These are phyloP conservation scores for Scleromitrula shiraiana DNA, from an alignment of 2,329 filamentous ascomycete genomes.

Conservation along the genomic window DNA sequence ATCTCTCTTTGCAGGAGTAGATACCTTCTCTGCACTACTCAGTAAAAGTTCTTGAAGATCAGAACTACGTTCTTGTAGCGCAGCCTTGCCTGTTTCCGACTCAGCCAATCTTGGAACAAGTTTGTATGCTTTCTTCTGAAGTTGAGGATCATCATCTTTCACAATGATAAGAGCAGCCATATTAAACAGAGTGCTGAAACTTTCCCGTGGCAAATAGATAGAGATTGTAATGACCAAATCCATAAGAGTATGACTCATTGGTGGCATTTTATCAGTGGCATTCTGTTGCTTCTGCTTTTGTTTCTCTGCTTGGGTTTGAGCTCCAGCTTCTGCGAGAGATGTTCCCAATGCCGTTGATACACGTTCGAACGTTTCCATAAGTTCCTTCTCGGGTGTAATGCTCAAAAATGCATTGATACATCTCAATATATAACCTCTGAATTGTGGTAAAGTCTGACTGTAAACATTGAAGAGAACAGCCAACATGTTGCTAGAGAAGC, in stretches of 20 bases:
- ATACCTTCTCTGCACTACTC: slow-evolving; percentile 72
- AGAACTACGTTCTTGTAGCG: slow-evolving; percentile 63
- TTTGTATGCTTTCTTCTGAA: slow-evolving; percentile 99
- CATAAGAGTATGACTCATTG: slow-evolving; percentile 90
- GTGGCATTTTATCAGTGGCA: slow-evolving; percentile 67
- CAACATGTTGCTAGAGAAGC: slow-evolving; percentile 78
- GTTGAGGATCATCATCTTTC: slow-evolving; percentile 74
- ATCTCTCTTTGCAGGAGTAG: slow-evolving; percentile 78
- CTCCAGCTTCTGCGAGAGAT: slow-evolving; percentile 51
- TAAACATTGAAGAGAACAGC: slow-evolving; percentile 99
- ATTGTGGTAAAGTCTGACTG: slow-evolving; percentile 89
- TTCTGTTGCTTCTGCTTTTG: slow-evolving; percentile 52
- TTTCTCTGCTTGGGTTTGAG: slow-evolving; percentile 56
- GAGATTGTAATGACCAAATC: slow-evolving; percentile 95
- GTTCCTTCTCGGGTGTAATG: slow-evolving; percentile 69
- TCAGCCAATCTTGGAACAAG: slow-evolving; percentile 84
- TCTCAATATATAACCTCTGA: slow-evolving; percentile 80
- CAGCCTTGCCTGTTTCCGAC: slow-evolving; percentile 68
- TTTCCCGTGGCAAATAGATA: slow-evolving; percentile 80
- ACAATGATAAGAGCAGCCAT: slow-evolving; percentile 79
- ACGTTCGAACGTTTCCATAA: slow-evolving; percentile 80
- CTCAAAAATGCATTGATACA: slow-evolving; percentile 94
- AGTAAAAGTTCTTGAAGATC: slow-evolving; percentile 81
- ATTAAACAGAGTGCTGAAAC: slow-evolving; percentile 76
- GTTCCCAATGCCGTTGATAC: slow-evolving; percentile 77